phyloP scores from a whole-genome alignment of 2,329 filamentous ascomycete genomes.

The Cytospora schulzeri region DNA sequence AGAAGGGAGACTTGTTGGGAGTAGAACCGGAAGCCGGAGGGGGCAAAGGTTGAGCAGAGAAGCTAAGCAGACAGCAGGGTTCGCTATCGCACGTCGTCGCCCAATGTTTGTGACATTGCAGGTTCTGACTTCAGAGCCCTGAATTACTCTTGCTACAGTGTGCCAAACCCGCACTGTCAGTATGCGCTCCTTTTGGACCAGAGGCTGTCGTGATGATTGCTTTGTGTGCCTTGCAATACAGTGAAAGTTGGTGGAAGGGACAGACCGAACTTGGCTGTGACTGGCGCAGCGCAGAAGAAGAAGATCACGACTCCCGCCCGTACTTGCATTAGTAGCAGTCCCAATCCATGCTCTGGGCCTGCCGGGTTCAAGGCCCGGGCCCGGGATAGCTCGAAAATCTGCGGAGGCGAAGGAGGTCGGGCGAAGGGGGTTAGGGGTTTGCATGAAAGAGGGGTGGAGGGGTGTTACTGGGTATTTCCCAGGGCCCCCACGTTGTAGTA shows the following conservation, averaged over 20 bases:
- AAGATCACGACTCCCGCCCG: conserved; percentile 22
- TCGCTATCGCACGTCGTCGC: conserved; percentile 28
- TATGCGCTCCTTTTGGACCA: background rate
- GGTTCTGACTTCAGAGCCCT: conserved; percentile 19
- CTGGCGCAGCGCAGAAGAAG: conserved; percentile 16
- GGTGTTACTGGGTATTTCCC: background rate
- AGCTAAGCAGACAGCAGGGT: conserved; percentile 22
- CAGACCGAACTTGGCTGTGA: conserved; percentile 6
- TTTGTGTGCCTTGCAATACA: background rate
- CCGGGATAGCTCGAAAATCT: conserved; percentile 10
- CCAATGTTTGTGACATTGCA: conserved; percentile 28
- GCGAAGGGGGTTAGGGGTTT: conserved; percentile 1
- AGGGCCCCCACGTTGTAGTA: background rate
- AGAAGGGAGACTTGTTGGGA: background rate
- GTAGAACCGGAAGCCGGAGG: conserved; percentile 14
- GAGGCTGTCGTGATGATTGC: background rate
- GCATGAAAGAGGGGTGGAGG: background rate
- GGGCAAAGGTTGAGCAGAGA: conserved; percentile 16
- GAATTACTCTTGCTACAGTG: background rate
- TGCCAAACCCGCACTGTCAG: background rate
- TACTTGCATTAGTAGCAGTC: conserved; percentile 18
- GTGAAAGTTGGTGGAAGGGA: conserved; percentile 7
- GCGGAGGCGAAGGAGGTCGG: background rate
- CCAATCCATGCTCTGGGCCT: conserved; percentile 11
- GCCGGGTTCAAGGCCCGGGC: conserved; percentile 4